Base-by-base conservation (phyloP, 106 monocot species). In the Dendrobium nobile region DNA sequence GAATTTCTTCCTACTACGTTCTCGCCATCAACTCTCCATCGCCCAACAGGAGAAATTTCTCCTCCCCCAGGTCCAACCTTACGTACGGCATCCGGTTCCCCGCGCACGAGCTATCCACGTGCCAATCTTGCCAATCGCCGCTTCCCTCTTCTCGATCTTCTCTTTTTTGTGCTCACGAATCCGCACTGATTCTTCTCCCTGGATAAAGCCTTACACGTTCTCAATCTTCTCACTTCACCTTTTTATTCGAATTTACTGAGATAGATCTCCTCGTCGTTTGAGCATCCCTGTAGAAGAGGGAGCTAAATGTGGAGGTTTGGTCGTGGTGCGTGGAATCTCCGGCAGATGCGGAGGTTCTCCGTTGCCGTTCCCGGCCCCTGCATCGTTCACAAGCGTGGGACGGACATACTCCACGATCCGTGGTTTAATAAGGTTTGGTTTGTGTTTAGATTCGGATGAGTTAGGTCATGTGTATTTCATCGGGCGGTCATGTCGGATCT, bases 401-500 rank as follows among this genome's bases (percentile, higher is more conserved):
- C 91, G 16, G 98, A 98, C 73, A 98, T 98, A 58, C 95, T 98
- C 78, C 95, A 98, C 54, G 98, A 98, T 89, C 98, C 98, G 1
- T 98, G 92, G 95, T 98, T 90, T 77, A 98, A 98, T 67, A 98
- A 98, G 90, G 98, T 95, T 58, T 20, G 48, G 8, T 9, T 33
- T 15, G 51, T 41, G 20, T 37, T 20, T 41, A 9, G 43, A 28
- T 56, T 48, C 33, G 4, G 28, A 33, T 33, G 15, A 33, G 28
- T 33, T 37, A 37, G 33, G 1, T 67, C 10, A 58, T 26, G 22
- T 43, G 72, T 27, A 5, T 40, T n/a, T 19, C 41, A 41, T 59
- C 28, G 77, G 31, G 27, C 44, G 54, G 13, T 15, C 27, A 54
- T 17, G 56, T 41, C 22, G 59, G 78, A 59, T 76, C 55, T 19